Evolutionary conservation across 768 basidiomycete genomes (phyloP).

Genomic region (Suillus lakei): DNA sequence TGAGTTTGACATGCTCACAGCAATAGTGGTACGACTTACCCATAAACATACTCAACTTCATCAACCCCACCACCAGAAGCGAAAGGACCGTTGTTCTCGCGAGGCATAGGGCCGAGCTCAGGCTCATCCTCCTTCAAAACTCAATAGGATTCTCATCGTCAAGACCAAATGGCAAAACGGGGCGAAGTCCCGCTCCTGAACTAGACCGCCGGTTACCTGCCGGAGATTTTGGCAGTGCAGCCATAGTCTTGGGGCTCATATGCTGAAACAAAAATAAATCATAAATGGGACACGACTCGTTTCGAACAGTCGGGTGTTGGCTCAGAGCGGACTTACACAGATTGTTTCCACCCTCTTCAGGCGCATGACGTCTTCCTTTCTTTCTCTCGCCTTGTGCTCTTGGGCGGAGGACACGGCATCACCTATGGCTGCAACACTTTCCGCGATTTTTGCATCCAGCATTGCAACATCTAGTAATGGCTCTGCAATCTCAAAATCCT

Average conservation of each 20-base stretch:
- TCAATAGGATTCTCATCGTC: conserved; percentile 79
- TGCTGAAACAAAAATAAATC: conserved; percentile 67
- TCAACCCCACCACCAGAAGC: conserved; percentile 83
- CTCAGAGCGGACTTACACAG: conserved; percentile 73
- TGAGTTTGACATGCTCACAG: conserved; percentile 15
- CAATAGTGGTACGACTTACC: conserved; percentile 49
- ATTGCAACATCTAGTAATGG: conserved; percentile 74
- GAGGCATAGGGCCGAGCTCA: conserved; percentile 77
- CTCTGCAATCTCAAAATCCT: conserved; percentile 67
- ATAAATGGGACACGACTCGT: conserved; percentile 5
- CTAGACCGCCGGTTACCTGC: conserved; percentile 82
- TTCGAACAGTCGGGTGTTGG: conserved; percentile 9
- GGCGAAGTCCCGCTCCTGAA: conserved; percentile 82
- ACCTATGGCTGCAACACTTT: conserved; percentile 56
- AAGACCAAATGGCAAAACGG: conserved; percentile 77
- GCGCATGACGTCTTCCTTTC: conserved; percentile 82
- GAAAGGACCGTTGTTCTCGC: conserved; percentile 75
- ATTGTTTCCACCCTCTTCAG: conserved; percentile 90
- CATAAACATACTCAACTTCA: conserved; percentile 89
- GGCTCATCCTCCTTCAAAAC: conserved; percentile 71
- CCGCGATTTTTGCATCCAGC: conserved; percentile 73
- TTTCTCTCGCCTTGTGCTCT: conserved; percentile 65
- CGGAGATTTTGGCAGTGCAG: conserved; percentile 90
- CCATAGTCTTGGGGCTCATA: conserved; percentile 96
- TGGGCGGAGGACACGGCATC: conserved; percentile 56